A percentile compares a stretch with the other conserved stretches of the same genome.
These are phyloP conservation scores for Lomentospora prolificans DNA, from an alignment of 2,329 filamentous ascomycete species.

Conservation along the genomic window DNA sequence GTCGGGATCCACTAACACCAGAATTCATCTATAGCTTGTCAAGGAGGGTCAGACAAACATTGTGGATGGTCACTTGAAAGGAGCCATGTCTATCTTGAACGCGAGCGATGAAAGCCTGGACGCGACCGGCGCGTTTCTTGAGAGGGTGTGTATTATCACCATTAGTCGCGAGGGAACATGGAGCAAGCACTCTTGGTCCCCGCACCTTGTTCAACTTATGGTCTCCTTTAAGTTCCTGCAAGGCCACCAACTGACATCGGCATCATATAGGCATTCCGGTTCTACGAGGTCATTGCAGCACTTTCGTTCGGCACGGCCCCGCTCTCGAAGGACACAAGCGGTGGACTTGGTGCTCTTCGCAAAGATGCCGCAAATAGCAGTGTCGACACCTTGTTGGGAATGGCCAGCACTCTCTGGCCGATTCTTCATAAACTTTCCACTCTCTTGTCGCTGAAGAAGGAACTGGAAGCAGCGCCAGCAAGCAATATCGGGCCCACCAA, in stretches of 20 bases:
- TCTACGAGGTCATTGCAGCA: constrained; percentile 56
- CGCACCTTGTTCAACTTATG: too few species aligned
- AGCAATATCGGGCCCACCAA: constrained; percentile 30
- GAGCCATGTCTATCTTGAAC: constrained; percentile 48
- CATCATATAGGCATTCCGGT: constrained; percentile 44
- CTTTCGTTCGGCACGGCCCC: constrained; percentile 51
- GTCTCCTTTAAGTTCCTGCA: too few species aligned
- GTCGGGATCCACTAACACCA: background rate
- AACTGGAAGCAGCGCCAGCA: constrained; percentile 35
- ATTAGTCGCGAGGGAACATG: too few species aligned
- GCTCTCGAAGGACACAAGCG: constrained; percentile 38
- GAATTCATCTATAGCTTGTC: constrained; percentile 37
- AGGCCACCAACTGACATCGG: constrained; percentile 18
- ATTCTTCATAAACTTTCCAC: constrained; percentile 52
- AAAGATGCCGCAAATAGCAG: constrained; percentile 20
- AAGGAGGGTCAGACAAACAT: constrained; percentile 50
- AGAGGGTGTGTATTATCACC: constrained; percentile 34
- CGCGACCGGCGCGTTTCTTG: constrained; percentile 46
- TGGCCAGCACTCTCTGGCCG: constrained; percentile 54
- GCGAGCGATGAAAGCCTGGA: constrained; percentile 33
- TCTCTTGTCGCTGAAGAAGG: constrained; percentile 40
- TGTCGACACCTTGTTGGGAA: constrained; percentile 50
- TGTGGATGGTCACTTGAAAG: constrained; percentile 50
- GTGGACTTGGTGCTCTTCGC: constrained; percentile 32
- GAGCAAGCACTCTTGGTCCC: too few species aligned